Conservation (phyloP, 2,329 filamentous ascomycete species). For the Colletotrichum agaves region DNA sequence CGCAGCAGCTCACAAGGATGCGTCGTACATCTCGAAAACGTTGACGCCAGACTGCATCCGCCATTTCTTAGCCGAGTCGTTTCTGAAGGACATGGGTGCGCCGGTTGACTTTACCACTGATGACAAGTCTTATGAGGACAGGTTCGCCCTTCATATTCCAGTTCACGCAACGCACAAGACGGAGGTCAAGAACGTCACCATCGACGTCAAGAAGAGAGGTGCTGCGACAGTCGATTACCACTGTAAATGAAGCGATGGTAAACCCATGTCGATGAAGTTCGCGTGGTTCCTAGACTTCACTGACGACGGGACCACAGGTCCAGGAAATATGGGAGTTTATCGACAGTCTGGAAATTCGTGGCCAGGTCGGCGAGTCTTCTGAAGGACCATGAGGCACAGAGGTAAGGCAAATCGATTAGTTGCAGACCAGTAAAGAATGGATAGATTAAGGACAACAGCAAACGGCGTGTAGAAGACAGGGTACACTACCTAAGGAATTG, state of each 20-base stretch:
- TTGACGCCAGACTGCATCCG: conserved; percentile 5
- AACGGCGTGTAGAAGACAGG: too few species aligned
- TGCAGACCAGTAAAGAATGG: not conserved
- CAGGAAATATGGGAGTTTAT: not conserved
- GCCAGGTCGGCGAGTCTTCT: not conserved
- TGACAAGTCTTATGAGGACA: not conserved
- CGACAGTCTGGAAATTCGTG: not conserved
- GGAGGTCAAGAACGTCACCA: conserved; percentile 4
- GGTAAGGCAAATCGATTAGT: not conserved
- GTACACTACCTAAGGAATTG: too few species aligned
- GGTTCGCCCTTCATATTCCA: not conserved
- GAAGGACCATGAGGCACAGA: conserved; percentile 8
- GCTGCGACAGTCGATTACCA: not conserved
- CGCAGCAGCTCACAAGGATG: not conserved
- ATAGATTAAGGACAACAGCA: too few species aligned
- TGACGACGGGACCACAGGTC: conserved; percentile 11
- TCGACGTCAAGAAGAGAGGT: conserved; percentile 7
- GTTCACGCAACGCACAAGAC: not conserved
- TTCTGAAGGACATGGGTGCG: not conserved
- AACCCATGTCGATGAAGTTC: not conserved
- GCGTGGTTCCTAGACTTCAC: conserved; percentile 21
- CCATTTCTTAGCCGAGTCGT: not conserved
- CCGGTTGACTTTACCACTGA: not conserved
- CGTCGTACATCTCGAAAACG: not conserved
- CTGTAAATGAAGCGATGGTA: not conserved